These are phyloP conservation scores for Jamesozyma hellenica DNA, from an alignment of 805 yeast genomes.

Conservation along the genomic window DNA sequence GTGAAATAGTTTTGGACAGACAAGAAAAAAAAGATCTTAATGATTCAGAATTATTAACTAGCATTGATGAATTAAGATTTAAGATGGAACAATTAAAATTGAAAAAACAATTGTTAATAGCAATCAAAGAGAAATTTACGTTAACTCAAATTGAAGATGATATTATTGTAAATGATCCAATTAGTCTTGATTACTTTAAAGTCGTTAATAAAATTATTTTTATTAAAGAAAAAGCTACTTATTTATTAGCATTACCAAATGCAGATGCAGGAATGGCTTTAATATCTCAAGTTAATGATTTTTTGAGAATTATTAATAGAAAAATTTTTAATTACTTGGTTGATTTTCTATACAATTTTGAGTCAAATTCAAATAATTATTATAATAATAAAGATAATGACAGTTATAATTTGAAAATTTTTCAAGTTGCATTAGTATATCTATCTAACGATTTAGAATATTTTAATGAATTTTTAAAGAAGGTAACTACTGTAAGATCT, in stretches of 20 bases:
- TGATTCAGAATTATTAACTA: constrained; percentile 14
- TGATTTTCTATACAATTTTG: constrained; percentile 26
- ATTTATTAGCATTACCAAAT: constrained; percentile 59
- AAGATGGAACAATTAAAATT: constrained; percentile 22
- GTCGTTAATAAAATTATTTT: constrained; percentile 50
- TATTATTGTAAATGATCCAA: constrained; percentile 34
- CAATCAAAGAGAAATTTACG: constrained; percentile 54
- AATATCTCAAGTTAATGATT: constrained; percentile 44
- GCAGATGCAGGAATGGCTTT: constrained; percentile 56
- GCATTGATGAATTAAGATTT: constrained; percentile 12
- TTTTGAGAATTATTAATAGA: constrained; percentile 45
- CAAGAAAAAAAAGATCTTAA: constrained; percentile 15
- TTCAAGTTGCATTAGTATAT: constrained; percentile 29
- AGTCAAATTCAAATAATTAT: constrained; percentile 13
- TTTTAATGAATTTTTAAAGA: constrained; percentile 50
- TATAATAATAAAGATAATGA: constrained; percentile 5
- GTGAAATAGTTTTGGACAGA: constrained; percentile 3
- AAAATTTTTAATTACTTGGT: constrained; percentile 39
- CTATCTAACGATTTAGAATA: constrained; percentile 36
- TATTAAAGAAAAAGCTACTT: constrained; percentile 59
- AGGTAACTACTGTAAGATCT: constrained; percentile 62
- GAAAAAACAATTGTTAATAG: constrained; percentile 42
- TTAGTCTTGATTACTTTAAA: constrained; percentile 46
- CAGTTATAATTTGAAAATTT: constrained; percentile 11
- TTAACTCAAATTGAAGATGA: constrained; percentile 64